Evolutionary conservation across 2,329 filamentous ascomycete genomes (phyloP).

Genomic region (Passalora sequoiae): DNA sequence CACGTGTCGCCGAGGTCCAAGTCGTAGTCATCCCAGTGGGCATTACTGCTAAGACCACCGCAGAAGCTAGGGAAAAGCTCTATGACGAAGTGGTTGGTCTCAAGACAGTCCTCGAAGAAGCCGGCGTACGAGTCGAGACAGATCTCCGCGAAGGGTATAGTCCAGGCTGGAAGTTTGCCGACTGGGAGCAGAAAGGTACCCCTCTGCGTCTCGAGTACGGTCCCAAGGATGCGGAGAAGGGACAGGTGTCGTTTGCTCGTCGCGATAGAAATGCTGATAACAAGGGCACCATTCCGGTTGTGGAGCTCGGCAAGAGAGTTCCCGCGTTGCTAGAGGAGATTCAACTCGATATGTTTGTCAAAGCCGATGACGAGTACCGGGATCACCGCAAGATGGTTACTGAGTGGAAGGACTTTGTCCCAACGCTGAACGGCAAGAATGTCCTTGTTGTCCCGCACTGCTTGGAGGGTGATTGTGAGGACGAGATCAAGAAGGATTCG

Average conservation of each 20-base stretch:
- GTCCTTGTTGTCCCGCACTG: conserved; percentile 90
- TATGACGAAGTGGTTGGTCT: conserved; percentile 71
- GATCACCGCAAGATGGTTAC: conserved; percentile 75
- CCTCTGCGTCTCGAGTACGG: conserved; percentile 93
- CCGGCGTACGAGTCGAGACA: conserved; percentile 69
- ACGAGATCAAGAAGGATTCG: conserved; percentile 89
- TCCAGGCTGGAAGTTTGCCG: conserved; percentile 97
- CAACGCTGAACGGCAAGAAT: conserved; percentile 85
- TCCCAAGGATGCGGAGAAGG: conserved; percentile 83
- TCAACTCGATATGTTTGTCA: conserved; percentile 71
- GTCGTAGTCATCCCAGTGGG: conserved; percentile 86
- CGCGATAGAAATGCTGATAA: conserved; percentile 74
- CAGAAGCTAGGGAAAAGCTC: conserved; percentile 72
- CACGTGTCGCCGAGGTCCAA: conserved; percentile 81
- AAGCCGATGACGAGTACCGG: conserved; percentile 73
- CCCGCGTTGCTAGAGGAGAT: conserved; percentile 83
- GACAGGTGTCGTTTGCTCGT: conserved; percentile 77
- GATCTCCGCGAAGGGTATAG: conserved; percentile 87
- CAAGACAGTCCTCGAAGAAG: conserved; percentile 62
- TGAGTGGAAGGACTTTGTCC: conserved; percentile 86
- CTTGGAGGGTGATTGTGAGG: conserved; percentile 76
- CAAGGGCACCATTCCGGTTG: conserved; percentile 74
- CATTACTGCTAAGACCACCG: conserved; percentile 77
- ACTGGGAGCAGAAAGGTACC: conserved; percentile 96
- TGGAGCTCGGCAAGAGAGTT: conserved; percentile 66